Conservation (phyloP, 1,139 yeast species). For the Magnusiomyces tetraspermus region DNA sequence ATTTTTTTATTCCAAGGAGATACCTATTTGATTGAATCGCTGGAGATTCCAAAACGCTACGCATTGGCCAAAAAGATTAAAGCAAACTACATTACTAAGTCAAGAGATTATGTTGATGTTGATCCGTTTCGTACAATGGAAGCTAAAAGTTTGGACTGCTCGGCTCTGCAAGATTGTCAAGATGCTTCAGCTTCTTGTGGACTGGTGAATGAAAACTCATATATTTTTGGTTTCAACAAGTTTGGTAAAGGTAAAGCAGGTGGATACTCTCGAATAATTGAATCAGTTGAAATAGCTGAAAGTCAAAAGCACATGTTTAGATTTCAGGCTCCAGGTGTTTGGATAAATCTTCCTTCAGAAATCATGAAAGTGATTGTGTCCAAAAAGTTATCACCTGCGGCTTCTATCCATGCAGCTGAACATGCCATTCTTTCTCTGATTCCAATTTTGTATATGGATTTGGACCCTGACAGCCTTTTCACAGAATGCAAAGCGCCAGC, state of each 20-base stretch:
- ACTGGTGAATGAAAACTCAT: not conserved
- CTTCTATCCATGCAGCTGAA: slow-evolving; percentile 94
- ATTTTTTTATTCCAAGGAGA: slow-evolving; percentile 89
- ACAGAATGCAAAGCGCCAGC: slow-evolving; percentile 98
- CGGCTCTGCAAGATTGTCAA: not conserved
- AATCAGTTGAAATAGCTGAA: slow-evolving; percentile 84
- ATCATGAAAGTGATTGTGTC: slow-evolving; percentile 48
- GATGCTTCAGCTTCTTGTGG: not conserved
- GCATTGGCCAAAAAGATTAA: slow-evolving; percentile 82
- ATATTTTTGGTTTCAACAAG: slow-evolving; percentile 87
- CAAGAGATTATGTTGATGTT: slow-evolving; percentile 84
- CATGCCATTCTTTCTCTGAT: slow-evolving; percentile 59
- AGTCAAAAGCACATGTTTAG: slow-evolving; percentile 52
- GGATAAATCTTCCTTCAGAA: slow-evolving; percentile 72
- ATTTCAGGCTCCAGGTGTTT: slow-evolving; percentile 65
- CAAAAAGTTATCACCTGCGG: slow-evolving; percentile 63
- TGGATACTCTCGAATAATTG: slow-evolving; percentile 48
- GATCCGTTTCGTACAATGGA: slow-evolving; percentile 70
- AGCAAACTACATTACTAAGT: slow-evolving; percentile 89
- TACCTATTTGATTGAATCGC: slow-evolving; percentile 76
- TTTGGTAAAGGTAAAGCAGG: slow-evolving; percentile 43
- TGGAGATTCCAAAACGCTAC: slow-evolving; percentile 50
- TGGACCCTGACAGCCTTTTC: slow-evolving; percentile 60
- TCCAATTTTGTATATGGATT: slow-evolving; percentile 33
- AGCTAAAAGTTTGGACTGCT: not conserved